Conservation (phyloP, 768 basidiomycete genomes). For the Leccinum disarticulatum region DNA sequence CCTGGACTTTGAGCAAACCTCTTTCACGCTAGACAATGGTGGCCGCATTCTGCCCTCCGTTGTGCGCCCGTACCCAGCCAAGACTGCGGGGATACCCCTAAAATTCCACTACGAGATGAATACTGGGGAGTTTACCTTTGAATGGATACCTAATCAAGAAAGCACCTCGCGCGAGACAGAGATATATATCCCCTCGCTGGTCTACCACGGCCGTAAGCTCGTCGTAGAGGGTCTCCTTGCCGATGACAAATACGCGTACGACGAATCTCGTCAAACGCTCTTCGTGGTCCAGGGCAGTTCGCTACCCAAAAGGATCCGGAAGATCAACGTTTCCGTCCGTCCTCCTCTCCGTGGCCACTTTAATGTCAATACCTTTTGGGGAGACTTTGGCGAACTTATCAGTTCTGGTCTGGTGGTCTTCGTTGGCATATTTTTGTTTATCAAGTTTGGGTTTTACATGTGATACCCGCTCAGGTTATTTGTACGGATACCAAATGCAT, state of each 20-base stretch:
- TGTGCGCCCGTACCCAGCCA: slow-evolving; percentile 89
- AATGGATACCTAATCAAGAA: slow-evolving; percentile 47
- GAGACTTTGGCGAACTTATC: slow-evolving; percentile 47
- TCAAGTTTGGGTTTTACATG: slow-evolving; percentile 28
- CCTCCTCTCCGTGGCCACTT: slow-evolving; percentile 55
- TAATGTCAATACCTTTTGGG: slow-evolving; percentile 61
- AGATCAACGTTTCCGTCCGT: slow-evolving; percentile 52
- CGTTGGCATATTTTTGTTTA: slow-evolving; percentile 30
- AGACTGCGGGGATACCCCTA: slow-evolving; percentile 82
- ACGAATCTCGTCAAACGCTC: slow-evolving; percentile 69
- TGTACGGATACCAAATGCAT: no score
- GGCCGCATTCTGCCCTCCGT: slow-evolving; percentile 73
- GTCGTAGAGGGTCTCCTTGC: slow-evolving; percentile 54
- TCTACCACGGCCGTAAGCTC: slow-evolving; percentile 58
- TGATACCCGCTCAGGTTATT: slow-evolving; percentile 14
- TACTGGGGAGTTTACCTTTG: slow-evolving; percentile 61
- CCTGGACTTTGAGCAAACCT: slow-evolving; percentile 57
- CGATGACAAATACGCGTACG: slow-evolving; percentile 56
- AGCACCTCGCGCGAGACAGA: slow-evolving; percentile 65
- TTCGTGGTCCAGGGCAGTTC: slow-evolving; percentile 54
- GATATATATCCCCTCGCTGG: slow-evolving; percentile 69
- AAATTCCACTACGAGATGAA: slow-evolving; percentile 76
- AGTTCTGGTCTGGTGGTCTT: slow-evolving; percentile 33
- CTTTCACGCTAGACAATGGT: slow-evolving; percentile 79
- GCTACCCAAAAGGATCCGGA: slow-evolving; percentile 46